A percentile compares a stretch with the other conserved stretches of the same genome.
Conservation (phyloP, 23 red algal species). For the Agarophyton chilense region DNA sequence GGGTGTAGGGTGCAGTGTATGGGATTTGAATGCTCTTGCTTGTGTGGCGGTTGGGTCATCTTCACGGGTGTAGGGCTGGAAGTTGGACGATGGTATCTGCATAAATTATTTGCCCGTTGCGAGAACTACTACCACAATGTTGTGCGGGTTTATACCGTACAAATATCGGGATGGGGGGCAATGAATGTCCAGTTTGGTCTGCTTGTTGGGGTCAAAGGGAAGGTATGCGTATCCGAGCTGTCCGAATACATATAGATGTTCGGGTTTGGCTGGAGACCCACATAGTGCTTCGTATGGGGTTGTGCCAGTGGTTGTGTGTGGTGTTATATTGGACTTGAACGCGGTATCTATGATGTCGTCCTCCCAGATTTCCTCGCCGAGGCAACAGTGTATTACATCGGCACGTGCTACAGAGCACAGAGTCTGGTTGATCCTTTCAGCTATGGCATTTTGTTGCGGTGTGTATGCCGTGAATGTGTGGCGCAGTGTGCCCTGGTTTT, state of each 20-base stretch:
- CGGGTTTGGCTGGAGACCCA: background rate
- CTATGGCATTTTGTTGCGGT: background rate
- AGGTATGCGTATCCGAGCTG: background rate
- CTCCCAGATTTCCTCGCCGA: background rate
- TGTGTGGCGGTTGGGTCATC: background rate
- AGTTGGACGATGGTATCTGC: background rate
- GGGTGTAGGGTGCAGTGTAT: background rate
- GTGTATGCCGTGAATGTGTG: background rate
- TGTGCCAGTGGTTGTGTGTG: background rate
- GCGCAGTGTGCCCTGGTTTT: background rate
- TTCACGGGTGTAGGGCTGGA: background rate
- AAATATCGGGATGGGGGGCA: background rate
- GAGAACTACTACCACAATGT: background rate
- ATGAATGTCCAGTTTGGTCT: background rate
- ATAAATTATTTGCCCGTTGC: background rate
- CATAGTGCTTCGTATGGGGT: background rate
- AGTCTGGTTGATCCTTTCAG: slow-evolving; percentile 8
- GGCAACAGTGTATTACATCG: background rate
- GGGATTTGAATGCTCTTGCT: slow-evolving; percentile 1
- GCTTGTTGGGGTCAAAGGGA: background rate
- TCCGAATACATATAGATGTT: background rate
- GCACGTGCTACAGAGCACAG: background rate
- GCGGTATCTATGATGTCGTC: background rate
- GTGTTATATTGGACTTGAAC: slow-evolving; percentile 24
- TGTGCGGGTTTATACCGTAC: background rate